phyloP scores from a whole-genome alignment of 202 grass and related monocot species.

The Brachypodium distachyon region DNA sequence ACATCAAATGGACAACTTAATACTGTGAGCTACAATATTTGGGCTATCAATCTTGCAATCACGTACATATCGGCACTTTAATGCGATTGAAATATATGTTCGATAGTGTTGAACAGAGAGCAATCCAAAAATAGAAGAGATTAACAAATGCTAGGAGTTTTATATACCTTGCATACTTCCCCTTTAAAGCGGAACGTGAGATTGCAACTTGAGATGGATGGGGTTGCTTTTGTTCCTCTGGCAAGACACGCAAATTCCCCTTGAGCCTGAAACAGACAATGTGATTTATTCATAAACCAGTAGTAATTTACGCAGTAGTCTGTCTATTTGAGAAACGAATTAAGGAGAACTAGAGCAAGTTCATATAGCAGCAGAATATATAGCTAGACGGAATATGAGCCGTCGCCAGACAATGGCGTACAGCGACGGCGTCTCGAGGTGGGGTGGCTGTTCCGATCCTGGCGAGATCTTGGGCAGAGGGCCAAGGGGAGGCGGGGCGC shows the following conservation, averaged over 20 bases:
- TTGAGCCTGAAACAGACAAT: background rate
- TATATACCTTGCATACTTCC: background rate
- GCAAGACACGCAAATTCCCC: background rate
- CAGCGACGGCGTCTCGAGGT: no score
- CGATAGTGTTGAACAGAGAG: background rate
- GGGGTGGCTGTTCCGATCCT: no score
- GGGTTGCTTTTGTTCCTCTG: background rate
- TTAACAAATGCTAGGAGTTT: background rate
- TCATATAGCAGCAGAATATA: background rate
- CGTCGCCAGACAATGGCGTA: background rate
- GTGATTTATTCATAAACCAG: background rate
- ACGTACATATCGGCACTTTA: background rate
- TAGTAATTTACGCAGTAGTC: background rate
- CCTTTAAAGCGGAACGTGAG: background rate
- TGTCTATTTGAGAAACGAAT: background rate
- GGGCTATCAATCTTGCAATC: background rate
- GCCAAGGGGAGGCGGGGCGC: background rate
- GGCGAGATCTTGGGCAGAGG: background rate
- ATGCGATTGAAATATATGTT: background rate
- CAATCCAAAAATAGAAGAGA: background rate
- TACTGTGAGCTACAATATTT: background rate
- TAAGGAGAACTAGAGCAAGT: background rate
- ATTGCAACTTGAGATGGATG: background rate
- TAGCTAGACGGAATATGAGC: background rate
- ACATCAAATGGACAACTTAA: no score